Evolutionary conservation across 2,329 filamentous ascomycete genomes (phyloP), one percentile per base, ranked within the genome.

Genomic region (Cytospora leucostoma): DNA sequence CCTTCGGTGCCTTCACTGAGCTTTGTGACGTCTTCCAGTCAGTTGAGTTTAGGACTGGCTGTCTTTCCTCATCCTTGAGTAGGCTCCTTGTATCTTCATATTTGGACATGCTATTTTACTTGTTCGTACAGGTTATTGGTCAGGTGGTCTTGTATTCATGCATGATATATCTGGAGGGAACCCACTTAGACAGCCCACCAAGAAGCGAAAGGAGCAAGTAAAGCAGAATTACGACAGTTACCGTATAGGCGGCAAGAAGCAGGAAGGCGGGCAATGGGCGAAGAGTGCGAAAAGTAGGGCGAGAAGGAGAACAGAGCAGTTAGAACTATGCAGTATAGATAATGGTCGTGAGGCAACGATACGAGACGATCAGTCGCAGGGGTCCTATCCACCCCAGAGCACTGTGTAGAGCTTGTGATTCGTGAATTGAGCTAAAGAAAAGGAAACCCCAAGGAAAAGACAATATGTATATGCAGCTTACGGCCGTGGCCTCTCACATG

Each of bases 61-160:
- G 50, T 35, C 63, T 56, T n/a, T 37, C 44, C 40, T 52, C 56
- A 38, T 56, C 63, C 47, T 40, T 55, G n/a, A 12, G 37, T 27
- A 59, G 60, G 56, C 35, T 55, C 40, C 32, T 55, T 13, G 55
- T 56, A 44, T 59, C 38, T 37, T 63, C 56, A 38, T 63, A 54
- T 62, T 56, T 63, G 52, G 49, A 63, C 63, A 65, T 65, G 35
- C 17, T 65, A 44, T 13, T 44, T 17, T 59, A 21, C 35, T 13
- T 53, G n/a, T 15, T n/a, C 15, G 40, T 33, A 34, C 56, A 21
- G 32, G n/a, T 8, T 27, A 44, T 50, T 8, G 21, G 32, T 17
- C n/a, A n/a, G 49, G 35, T 35, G 12, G 7, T n/a, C 7, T 40
- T 40, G 13, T 40, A 17, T 15, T 17, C 15, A 13, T 50, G 44